Conservation (phyloP, 2,329 filamentous ascomycete species). For the Ascochyta fabae region DNA sequence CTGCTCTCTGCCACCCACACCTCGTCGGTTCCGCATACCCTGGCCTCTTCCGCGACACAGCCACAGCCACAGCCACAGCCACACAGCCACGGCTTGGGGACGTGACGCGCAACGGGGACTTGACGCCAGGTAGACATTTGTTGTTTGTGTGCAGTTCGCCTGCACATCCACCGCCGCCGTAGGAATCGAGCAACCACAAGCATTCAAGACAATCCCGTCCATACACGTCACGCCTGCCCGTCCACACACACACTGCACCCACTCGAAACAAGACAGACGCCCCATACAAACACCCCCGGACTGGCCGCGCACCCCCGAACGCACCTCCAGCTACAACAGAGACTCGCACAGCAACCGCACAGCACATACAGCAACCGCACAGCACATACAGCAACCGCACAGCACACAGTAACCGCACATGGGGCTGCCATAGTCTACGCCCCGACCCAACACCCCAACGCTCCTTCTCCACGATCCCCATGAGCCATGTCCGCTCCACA, state of each 20-base stretch:
- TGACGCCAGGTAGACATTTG: slow-evolving; percentile 12
- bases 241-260: neutral
- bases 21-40: slow-evolving; percentile 7
- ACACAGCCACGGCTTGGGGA: neutral
- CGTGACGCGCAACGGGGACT: slow-evolving; percentile 1
- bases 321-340: slow-evolving; percentile 12
- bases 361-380: neutral
- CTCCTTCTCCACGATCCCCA: slow-evolving; percentile 16
- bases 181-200: neutral
- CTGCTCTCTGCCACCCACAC: neutral
- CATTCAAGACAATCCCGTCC: neutral
- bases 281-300: slow-evolving; percentile 7
- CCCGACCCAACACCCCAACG: neutral
- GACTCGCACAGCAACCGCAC: neutral
- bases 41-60: slow-evolving; percentile 13
- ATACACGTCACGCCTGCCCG: neutral
- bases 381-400: neutral
- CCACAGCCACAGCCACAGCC: neutral
- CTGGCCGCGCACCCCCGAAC: slow-evolving; percentile 36
- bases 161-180: neutral
- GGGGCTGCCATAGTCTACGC: neutral
- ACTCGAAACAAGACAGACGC: slow-evolving; percentile 7
- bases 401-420: neutral
- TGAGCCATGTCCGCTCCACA: slow-evolving; percentile 56
- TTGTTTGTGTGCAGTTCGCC: neutral